A percentile compares a stretch with the other conserved stretches of the same genome.
These are phyloP conservation scores for Acrocalymma vagum DNA, from an alignment of 2,329 filamentous ascomycete species.

Conservation along the genomic window DNA sequence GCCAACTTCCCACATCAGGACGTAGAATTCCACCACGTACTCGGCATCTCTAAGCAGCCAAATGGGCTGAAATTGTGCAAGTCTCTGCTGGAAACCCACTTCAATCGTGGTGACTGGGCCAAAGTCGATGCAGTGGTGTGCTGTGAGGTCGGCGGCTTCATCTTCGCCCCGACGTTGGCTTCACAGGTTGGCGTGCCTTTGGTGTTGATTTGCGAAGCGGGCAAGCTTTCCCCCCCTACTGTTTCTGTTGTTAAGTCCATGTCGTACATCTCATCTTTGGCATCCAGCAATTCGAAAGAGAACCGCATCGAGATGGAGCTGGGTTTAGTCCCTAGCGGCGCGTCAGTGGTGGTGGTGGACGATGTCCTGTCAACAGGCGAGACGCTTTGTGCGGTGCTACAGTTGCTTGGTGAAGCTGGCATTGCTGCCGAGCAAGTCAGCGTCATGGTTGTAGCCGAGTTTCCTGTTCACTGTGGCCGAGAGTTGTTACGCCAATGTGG, in stretches of 20 bases:
- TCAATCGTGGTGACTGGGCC: constrained; percentile 57
- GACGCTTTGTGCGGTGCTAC: constrained; percentile 62
- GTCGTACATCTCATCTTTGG: constrained; percentile 63
- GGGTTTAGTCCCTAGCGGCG: constrained; percentile 50
- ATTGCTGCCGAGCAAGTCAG: constrained; percentile 50
- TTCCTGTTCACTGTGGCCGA: constrained; percentile 63
- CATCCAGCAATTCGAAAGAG: constrained; percentile 25
- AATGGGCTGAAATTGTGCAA: constrained; percentile 61
- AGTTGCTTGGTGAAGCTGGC: constrained; percentile 55
- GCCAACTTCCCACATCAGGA: constrained; percentile 60
- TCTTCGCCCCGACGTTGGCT: constrained; percentile 63
- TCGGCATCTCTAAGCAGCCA: constrained; percentile 61
- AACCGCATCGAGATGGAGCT: constrained; percentile 59
- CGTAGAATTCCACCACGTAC: constrained; percentile 66
- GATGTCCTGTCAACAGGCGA: constrained; percentile 66
- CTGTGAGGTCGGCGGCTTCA: constrained; percentile 66
- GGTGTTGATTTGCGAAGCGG: constrained; percentile 61
- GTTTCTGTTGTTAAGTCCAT: constrained; percentile 55
- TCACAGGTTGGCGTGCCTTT: constrained; percentile 51
- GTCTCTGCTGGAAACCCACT: constrained; percentile 57
- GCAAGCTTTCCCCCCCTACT: constrained; percentile 66
- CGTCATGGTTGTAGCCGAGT: constrained; percentile 64
- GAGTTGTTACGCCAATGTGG: constrained; percentile 54
- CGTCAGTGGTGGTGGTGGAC: constrained; percentile 63
- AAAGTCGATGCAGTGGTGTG: constrained; percentile 55